Base-by-base conservation (phyloP, 495 filamentous ascomycete species). In the Apiosordaria backusii region DNA sequence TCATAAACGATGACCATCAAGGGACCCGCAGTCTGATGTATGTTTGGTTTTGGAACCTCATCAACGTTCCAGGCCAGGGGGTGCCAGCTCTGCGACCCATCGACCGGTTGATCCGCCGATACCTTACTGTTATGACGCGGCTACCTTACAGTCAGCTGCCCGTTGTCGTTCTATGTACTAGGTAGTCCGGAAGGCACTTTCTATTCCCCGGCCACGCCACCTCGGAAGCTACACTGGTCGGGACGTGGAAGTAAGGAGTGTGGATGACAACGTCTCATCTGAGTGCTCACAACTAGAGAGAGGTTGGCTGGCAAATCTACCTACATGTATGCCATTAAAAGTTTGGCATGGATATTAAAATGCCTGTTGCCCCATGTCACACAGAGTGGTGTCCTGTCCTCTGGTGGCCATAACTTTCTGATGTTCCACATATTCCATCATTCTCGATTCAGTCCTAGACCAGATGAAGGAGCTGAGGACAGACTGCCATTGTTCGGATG, bases 41-140 rank as follows among this genome's bases (percentile, higher is more conserved):
- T 55, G 40, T 27, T 45, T 5, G 4, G 52, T 50, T 50, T 57
- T 62, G 65, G 60, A 62, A 62, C 29, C 50, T 26, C 7, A 53
- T 9, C 35, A 25, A 2, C 19, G 60, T 67, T 67, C 53, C 53
- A 62, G 53, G 54, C 65, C 65, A 3, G 24, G 35, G 53, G 19
- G 57, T 27, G 7, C 57, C 15, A 22, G 7, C 57, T 61, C 65
- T 13, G 52, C 54, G 26, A 50, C 62, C 50, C n/a, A 1, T 25
- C 50, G 35, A 13, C 13, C 35, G 35, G 9, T 45, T 45, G 35
- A 45, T 18, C 35, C 9, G 35, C 16, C 35, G 35, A 45, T 15
- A 45, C 35, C 10, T 9, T 13, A 13, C 35, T 15, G 35, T 45
- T 18, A 45, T 45, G 35, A 45, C 5, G 35, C 35, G 9, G 35